Evolutionary conservation across 2,329 filamentous ascomycete species (phyloP), one percentile per base, ranked within the genome.

Genomic region (Neopestalotiopsis sp.): DNA sequence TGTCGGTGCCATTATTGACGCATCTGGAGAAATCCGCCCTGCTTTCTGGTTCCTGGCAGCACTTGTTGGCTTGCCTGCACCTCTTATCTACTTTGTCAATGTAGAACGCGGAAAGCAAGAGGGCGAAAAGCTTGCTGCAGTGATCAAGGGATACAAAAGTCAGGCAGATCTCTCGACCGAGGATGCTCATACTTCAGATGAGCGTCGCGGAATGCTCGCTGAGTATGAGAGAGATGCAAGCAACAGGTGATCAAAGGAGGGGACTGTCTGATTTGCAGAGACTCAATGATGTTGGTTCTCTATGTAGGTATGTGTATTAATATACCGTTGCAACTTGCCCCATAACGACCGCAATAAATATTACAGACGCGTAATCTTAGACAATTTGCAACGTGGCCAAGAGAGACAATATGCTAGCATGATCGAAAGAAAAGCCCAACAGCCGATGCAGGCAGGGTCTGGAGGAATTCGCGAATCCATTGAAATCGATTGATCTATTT

Each of bases 11-110:
- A 97, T 99, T 72, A 97, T 96, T 13, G 95, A 98, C 80, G 89
- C 84, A 65, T 92, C 91, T 34, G 93, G 93, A 4, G 91, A 93
- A 73, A 95, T 96, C 69, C 87, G 93, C 63, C 92, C 92, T 6
- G 95, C 95, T 0, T 99, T 99, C 80, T 94, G 92, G 86, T 99
- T 99, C 78, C 84, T 99, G 56, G 94, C 94, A 0, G 85, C 90
- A 4, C 82, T 99, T n/a, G 92, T 99, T 6, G 91, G 92, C 5
- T 80, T 97, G 1, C 95, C 96, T 0, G 90, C 95, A 17, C 94
- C 94, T 1, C 83, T 98, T 65, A 93, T 98, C 80, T 92, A 91
- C 77, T 88, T 94, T 67, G 93, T 99, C 45, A 87, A 98, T 78
- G 93, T 97, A 10, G 93, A 97, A 66, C 86, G 93, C 49, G 93